A percentile compares a stretch with the other conserved stretches of the same genome.
These are phyloP conservation scores for Aspergillus piperis DNA, from an alignment of 2,329 filamentous ascomycete genomes.

Conservation along the genomic window DNA sequence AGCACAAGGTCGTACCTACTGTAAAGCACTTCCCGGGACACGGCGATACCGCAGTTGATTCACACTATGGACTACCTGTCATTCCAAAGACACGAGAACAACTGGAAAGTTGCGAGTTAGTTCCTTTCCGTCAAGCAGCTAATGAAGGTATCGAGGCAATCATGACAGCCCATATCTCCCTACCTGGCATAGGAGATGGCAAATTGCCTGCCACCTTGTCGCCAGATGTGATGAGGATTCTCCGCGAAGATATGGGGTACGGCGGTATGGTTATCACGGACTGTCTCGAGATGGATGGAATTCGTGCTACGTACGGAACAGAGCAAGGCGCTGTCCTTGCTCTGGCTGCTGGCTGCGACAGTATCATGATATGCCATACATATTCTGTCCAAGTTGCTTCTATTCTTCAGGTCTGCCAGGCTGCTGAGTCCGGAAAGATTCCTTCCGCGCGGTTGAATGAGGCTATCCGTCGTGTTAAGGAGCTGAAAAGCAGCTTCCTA, in stretches of 20 bases:
- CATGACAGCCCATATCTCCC: slow-evolving; percentile 50
- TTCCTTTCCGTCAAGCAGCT: slow-evolving; percentile 47
- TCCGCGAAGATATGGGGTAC: slow-evolving; percentile 47
- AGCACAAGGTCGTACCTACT: slow-evolving; percentile 44
- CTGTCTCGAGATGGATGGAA: slow-evolving; percentile 50
- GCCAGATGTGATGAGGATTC: slow-evolving; percentile 37
- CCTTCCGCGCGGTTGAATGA: slow-evolving; percentile 33
- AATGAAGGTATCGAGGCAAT: slow-evolving; percentile 46
- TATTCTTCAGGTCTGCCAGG: slow-evolving; percentile 41
- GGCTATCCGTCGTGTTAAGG: slow-evolving; percentile 37
- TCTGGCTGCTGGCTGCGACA: slow-evolving; percentile 47
- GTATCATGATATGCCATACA: slow-evolving; percentile 50
- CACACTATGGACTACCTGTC: slow-evolving; percentile 45
- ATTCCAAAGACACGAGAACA: slow-evolving; percentile 41
- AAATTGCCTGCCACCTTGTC: slow-evolving; percentile 46
- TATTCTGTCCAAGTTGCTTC: slow-evolving; percentile 44
- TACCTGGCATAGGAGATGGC: slow-evolving; percentile 37
- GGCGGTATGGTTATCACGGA: slow-evolving; percentile 49
- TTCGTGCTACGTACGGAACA: slow-evolving; percentile 44
- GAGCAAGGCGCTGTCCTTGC: slow-evolving; percentile 45
- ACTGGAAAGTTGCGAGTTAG: slow-evolving; percentile 44
- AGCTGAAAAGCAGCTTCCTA: slow-evolving; percentile 41
- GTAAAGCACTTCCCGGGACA: slow-evolving; percentile 51
- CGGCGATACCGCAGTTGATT: slow-evolving; percentile 48
- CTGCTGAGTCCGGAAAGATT: slow-evolving; percentile 39